These are phyloP conservation scores for Erodium texanum DNA, from an alignment of 441 rosid genomes.

Conservation along the genomic window DNA sequence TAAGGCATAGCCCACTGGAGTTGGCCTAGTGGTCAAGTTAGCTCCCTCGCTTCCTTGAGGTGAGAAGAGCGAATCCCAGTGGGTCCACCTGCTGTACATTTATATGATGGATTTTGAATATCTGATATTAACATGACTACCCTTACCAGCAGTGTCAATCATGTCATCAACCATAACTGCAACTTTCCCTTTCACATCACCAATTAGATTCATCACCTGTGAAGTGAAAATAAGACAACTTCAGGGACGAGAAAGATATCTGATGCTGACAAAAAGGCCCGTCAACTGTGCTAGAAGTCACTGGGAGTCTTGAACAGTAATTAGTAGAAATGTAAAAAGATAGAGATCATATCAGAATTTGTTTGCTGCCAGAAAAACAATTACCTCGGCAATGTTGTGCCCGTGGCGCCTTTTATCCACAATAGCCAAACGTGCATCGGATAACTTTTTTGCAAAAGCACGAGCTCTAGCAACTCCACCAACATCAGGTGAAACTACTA, in stretches of 20 bases:
- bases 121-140: slow-evolving; percentile 10
- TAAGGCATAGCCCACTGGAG: too few relatives aligned
- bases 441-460: slow-evolving; percentile 82
- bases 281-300: too few relatives aligned
- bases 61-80: too few relatives aligned
- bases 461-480: slow-evolving; percentile 98
- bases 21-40: too few relatives aligned
- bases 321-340: too few relatives aligned
- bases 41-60: too few relatives aligned
- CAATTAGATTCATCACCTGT: slow-evolving; percentile 91
- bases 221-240: slow-evolving; percentile 7
- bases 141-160: slow-evolving; percentile 91
- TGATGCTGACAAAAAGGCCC: background rate
- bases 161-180: slow-evolving; percentile 97
- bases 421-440: slow-evolving; percentile 94
- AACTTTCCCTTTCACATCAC: slow-evolving; percentile 90
- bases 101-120: background rate
- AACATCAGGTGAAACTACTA: slow-evolving; percentile 95
- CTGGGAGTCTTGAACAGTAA: too few relatives aligned
- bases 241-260: slow-evolving; percentile 7
- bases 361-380: background rate
- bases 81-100: too few relatives aligned
- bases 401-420: slow-evolving; percentile 94
- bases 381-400: slow-evolving; percentile 94
- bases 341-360: background rate